These are phyloP conservation scores for Pisolithus sp. DNA, from an alignment of 768 basidiomycete species.

Conservation along the genomic window DNA sequence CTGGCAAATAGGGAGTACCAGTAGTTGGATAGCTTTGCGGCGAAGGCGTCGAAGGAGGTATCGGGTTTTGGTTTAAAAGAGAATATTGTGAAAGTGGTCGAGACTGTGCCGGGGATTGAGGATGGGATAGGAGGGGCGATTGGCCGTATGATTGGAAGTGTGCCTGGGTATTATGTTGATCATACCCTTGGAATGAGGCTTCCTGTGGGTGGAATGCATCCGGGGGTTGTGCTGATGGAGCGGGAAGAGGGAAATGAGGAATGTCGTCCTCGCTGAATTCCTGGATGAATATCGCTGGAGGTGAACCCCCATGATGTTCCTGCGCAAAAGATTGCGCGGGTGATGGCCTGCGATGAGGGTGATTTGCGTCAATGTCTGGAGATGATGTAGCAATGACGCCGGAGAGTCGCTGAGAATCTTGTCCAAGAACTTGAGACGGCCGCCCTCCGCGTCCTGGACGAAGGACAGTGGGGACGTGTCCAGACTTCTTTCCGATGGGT, in stretches of 20 bases:
- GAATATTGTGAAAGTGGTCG: constrained; percentile 8
- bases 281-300: constrained; percentile 17
- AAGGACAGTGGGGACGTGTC: constrained; percentile 35
- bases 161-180: neutral
- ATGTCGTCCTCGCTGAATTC: constrained; percentile 1
- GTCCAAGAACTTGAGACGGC: constrained; percentile 7
- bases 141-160: neutral
- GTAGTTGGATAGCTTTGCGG: neutral
- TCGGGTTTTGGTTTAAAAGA: neutral
- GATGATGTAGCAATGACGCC: neutral
- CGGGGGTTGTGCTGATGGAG: constrained; percentile 30
- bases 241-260: constrained; percentile 9
- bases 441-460: constrained; percentile 32
- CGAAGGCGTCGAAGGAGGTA: neutral
- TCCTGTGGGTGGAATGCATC: neutral
- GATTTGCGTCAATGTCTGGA: neutral
- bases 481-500: constrained; percentile 13
- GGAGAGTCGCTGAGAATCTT: neutral
- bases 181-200: neutral
- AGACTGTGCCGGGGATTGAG: neutral
- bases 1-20: neutral
- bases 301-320: constrained; percentile 1
- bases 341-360: neutral
- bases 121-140: neutral
- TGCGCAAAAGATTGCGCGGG: constrained; percentile 3